Conservation (phyloP, 306 rosid genomes). For the Quercus bicolor region DNA sequence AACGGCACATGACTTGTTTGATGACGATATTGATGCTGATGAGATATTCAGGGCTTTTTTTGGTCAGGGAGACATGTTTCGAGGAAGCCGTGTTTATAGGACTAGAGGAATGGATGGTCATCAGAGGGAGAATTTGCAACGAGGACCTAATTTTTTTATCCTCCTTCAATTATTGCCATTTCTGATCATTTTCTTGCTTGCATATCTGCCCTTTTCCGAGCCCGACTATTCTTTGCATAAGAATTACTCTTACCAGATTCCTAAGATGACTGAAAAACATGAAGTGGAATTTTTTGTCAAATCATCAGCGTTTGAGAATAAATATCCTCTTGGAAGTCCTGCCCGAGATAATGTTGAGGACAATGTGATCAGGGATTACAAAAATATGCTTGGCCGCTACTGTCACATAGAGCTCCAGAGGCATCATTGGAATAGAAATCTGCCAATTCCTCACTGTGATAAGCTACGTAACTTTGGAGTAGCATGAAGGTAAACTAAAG, state of each 20-base stretch:
- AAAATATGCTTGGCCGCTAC: constrained; percentile 63
- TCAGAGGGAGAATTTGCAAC: constrained; percentile 55
- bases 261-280: constrained; percentile 48
- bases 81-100: constrained; percentile 50
- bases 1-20: constrained; percentile 37
- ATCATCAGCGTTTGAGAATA: constrained; percentile 52
- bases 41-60: constrained; percentile 91
- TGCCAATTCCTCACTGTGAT: constrained; percentile 77
- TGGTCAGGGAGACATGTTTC: constrained; percentile 62
- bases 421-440: constrained; percentile 75
- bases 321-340: constrained; percentile 69
- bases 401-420: constrained; percentile 83
- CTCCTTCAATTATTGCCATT: constrained; percentile 71
- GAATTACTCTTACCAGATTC: constrained; percentile 59
- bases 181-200: constrained; percentile 62
- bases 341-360: constrained; percentile 66
- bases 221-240: constrained; percentile 66
- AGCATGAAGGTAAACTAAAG: constrained; percentile 51
- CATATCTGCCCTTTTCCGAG: constrained; percentile 81
- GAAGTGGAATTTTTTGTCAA: constrained; percentile 75
- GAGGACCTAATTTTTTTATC: constrained; percentile 56
- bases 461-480: constrained; percentile 51
- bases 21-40: constrained; percentile 80
- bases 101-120: constrained; percentile 45
- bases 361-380: constrained; percentile 60